phyloP scores from a whole-genome alignment of 2,329 filamentous ascomycete species.

The Periconia sp. region DNA sequence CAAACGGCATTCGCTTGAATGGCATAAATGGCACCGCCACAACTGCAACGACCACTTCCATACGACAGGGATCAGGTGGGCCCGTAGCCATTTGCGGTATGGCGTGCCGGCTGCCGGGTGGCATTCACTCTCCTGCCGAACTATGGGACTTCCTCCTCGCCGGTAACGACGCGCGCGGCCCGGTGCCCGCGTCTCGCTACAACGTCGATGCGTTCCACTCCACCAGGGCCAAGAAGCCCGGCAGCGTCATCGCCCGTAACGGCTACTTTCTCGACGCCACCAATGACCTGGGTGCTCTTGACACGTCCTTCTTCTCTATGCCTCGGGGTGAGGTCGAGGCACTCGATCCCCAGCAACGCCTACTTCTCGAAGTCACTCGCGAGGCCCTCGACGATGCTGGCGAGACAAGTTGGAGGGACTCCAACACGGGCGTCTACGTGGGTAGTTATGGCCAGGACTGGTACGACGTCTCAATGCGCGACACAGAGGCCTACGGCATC shows the following conservation, averaged over 20 bases:
- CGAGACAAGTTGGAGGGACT: slow-evolving; percentile 21
- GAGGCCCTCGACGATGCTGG: slow-evolving; percentile 43
- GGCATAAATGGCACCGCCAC: no score
- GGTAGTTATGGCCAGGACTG: slow-evolving; percentile 30
- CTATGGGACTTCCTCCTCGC: neutral
- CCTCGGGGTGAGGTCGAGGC: slow-evolving; percentile 6
- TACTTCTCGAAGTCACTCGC: slow-evolving; percentile 24
- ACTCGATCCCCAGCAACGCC: slow-evolving; percentile 28
- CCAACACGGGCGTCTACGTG: slow-evolving; percentile 34
- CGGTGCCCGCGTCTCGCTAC: slow-evolving; percentile 1
- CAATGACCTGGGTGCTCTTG: slow-evolving; percentile 4
- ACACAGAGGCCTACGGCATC: neutral
- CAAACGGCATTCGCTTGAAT: no score
- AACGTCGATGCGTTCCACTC: slow-evolving; percentile 11
- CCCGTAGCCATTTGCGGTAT: neutral
- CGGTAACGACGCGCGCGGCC: neutral
- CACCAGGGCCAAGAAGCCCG: slow-evolving; percentile 22
- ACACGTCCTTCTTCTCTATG: slow-evolving; percentile 19
- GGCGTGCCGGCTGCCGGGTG: neutral
- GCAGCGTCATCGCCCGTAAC: slow-evolving; percentile 8
- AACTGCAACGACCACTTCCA: no score
- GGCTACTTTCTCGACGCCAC: slow-evolving; percentile 22
- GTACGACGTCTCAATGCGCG: slow-evolving; percentile 6
- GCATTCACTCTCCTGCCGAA: neutral
- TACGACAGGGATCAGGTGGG: no score